phyloP scores from a whole-genome alignment of 805 yeast species.

The Peterozyma xylosa region DNA sequence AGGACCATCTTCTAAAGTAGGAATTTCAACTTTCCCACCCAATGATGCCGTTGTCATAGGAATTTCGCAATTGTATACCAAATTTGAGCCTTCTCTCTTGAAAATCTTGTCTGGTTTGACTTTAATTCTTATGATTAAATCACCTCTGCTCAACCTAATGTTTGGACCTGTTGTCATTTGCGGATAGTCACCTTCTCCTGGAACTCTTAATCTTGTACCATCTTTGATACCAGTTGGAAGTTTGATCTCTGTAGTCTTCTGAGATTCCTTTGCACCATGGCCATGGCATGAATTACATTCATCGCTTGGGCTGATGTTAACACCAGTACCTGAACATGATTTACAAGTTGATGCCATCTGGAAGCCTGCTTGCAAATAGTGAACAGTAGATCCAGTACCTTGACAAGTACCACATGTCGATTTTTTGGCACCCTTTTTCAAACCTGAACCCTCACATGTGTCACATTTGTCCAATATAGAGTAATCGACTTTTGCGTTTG shows the following conservation, averaged over 20 bases:
- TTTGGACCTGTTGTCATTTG: slow-evolving; percentile 65
- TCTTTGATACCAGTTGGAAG: slow-evolving; percentile 85
- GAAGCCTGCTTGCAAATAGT: slow-evolving; percentile 84
- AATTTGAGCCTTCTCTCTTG: slow-evolving; percentile 56
- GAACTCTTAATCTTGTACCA: slow-evolving; percentile 76
- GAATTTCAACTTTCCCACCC: slow-evolving; percentile 88
- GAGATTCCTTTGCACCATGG: slow-evolving; percentile 67
- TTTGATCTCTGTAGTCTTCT: slow-evolving; percentile 70
- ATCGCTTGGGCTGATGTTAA: slow-evolving; percentile 56
- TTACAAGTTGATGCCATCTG: slow-evolving; percentile 94
- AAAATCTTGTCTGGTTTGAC: slow-evolving; percentile 72
- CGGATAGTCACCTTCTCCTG: slow-evolving; percentile 91
- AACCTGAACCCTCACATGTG: slow-evolving; percentile 80
- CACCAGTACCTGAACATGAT: slow-evolving; percentile 86
- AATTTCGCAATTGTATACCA: slow-evolving; percentile 58
- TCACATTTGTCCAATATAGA: slow-evolving; percentile 69
- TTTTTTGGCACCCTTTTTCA: slow-evolving; percentile 68
- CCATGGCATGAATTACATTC: slow-evolving; percentile 82
- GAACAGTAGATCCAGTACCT: slow-evolving; percentile 89
- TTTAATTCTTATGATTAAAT: slow-evolving; percentile 72
- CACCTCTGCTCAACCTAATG: slow-evolving; percentile 71
- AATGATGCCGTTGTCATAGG: slow-evolving; percentile 95
- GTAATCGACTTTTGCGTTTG: slow-evolving; percentile 57
- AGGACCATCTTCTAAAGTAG: slow-evolving; percentile 74
- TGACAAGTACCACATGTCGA: slow-evolving; percentile 81